Evolutionary conservation across 2,329 filamentous ascomycete species (phyloP).

Genomic region (Talaromyces sp.): DNA sequence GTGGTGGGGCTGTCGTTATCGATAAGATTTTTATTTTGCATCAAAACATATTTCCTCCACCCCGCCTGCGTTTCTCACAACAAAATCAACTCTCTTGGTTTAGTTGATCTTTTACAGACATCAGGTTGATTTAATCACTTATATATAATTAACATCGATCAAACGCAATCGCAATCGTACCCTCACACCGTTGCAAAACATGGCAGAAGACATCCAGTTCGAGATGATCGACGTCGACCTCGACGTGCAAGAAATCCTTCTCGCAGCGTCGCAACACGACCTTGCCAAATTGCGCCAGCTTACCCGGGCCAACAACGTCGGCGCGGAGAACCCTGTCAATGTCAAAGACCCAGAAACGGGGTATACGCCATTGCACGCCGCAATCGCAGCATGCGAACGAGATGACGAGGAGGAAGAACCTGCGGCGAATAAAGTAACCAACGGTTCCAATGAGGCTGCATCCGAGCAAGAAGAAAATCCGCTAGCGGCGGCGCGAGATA

Average conservation of each 20-base stretch:
- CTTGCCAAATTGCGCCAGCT: slow-evolving; percentile 63
- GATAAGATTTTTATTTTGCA: not conserved
- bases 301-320: slow-evolving; percentile 48
- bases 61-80: not conserved
- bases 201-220: slow-evolving; percentile 4
- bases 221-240: slow-evolving; percentile 28
- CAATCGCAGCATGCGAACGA: slow-evolving; percentile 67
- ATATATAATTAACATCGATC: not conserved
- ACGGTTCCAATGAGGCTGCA: slow-evolving; percentile 9
- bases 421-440: slow-evolving; percentile 2
- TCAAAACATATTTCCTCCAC: not conserved
- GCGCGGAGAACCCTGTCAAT: slow-evolving; percentile 54
- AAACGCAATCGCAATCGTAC: not conserved
- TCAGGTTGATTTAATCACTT: too few relatives aligned
- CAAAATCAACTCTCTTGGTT: not conserved
- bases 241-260: slow-evolving; percentile 55
- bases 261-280: slow-evolving; percentile 64
- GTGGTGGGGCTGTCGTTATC: not conserved
- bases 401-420: slow-evolving; percentile 27
- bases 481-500: slow-evolving; percentile 60
- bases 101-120: not conserved
- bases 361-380: slow-evolving; percentile 82
- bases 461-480: slow-evolving; percentile 19
- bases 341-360: slow-evolving; percentile 80
- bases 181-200: not conserved